Conservation (phyloP, 306 rosid species). For the Sechiopsis laciniata region DNA sequence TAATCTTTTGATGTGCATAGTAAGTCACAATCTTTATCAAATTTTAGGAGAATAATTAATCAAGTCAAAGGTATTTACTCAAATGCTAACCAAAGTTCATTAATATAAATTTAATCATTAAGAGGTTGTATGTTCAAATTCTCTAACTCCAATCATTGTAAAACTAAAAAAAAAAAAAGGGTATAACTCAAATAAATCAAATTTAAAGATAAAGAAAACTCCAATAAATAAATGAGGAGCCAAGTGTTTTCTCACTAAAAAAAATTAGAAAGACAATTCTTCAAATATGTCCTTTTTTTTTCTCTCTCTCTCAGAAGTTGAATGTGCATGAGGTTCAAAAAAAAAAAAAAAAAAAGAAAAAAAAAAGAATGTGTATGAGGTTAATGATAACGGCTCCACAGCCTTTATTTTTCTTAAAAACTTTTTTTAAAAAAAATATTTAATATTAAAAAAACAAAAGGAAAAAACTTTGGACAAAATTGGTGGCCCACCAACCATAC, state of each 20-base stretch:
- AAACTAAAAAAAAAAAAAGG: no score
- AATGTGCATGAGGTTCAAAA: conserved; percentile 16
- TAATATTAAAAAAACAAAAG: neutral
- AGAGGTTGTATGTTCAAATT: no score
- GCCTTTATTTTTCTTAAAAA: neutral
- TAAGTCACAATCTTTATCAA: no score
- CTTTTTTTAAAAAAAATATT: neutral
- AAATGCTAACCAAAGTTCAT: no score
- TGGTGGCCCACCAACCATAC: conserved; percentile 21
- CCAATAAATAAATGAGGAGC: conserved; percentile 6
- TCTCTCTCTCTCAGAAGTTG: neutral
- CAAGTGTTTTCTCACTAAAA: neutral
- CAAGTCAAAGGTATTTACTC: no score
- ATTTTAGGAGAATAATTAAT: no score
- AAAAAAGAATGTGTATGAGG: conserved; percentile 13
- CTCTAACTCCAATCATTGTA: no score
- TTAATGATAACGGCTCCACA: conserved; percentile 22
- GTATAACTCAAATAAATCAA: neutral
- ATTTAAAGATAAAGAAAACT: neutral
- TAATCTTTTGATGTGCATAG: no score
- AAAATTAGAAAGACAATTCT: neutral
- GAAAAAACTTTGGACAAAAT: neutral
- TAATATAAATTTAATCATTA: no score
- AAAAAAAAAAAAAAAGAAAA: no score
- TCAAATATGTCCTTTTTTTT: neutral